Percentiles rank a stretch among this genome's conserved stretches.
Conservation (phyloP, 2,329 filamentous ascomycete species). For the Trichoderma simmonsii region DNA sequence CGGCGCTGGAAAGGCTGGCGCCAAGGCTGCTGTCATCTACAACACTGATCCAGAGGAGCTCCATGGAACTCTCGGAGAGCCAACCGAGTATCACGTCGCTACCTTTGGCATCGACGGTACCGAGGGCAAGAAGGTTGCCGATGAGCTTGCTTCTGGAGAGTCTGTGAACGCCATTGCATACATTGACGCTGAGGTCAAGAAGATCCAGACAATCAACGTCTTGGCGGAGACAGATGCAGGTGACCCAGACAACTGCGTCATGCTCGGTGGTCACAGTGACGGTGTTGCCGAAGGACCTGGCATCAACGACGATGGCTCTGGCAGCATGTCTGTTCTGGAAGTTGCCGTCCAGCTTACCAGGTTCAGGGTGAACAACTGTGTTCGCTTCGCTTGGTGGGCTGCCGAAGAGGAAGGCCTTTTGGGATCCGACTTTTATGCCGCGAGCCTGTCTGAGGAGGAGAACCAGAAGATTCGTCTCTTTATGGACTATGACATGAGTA, state of each 20-base stretch:
- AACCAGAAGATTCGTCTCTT: conserved; percentile 62
- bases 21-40: conserved; percentile 69
- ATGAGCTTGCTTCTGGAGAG: conserved; percentile 51
- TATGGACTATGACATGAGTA: conserved; percentile 65
- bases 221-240: conserved; percentile 59
- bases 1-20: conserved; percentile 65
- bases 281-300: conserved; percentile 63
- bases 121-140: conserved; percentile 55
- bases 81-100: conserved; percentile 58
- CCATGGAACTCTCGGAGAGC: conserved; percentile 65
- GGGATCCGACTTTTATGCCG: conserved; percentile 61
- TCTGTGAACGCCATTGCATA: conserved; percentile 54
- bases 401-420: conserved; percentile 65
- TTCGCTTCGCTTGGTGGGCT: conserved; percentile 64
- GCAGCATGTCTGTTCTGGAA: conserved; percentile 60
- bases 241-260: conserved; percentile 61
- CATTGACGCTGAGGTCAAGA: conserved; percentile 55
- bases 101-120: conserved; percentile 64
- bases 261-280: conserved; percentile 64
- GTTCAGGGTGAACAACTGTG: conserved; percentile 55
- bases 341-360: conserved; percentile 57
- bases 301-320: conserved; percentile 77
- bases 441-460: conserved; percentile 52
- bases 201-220: conserved; percentile 56
- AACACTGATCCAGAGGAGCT: conserved; percentile 65